Conservation (phyloP, 768 basidiomycete genomes). For the Calocybe cyanea region DNA sequence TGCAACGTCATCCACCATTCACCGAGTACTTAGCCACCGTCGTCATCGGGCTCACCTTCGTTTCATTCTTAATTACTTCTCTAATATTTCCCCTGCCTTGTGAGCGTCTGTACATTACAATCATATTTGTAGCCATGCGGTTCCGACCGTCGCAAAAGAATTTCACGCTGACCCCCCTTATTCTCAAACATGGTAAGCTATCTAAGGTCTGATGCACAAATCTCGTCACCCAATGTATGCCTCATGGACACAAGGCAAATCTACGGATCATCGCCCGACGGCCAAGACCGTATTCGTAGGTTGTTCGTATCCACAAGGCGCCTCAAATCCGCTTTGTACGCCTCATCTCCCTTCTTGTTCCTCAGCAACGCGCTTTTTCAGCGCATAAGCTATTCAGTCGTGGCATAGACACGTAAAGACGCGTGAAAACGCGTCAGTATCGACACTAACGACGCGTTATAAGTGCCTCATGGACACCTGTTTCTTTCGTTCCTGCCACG, state of each 20-base stretch:
- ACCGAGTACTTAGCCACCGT: too few relatives aligned
- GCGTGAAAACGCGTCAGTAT: conserved; percentile 44
- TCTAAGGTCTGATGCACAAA: neutral
- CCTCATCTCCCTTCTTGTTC: conserved; percentile 1
- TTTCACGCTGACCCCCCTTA: conserved; percentile 1
- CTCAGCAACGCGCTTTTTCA: conserved; percentile 9
- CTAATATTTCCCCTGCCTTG: conserved; percentile 1
- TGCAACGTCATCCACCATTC: conserved; percentile 1
- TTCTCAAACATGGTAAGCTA: neutral
- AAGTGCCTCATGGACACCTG: conserved; percentile 14
- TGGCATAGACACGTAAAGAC: conserved; percentile 30
- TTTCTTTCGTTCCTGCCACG: conserved; percentile 15
- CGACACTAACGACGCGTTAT: conserved; percentile 13
- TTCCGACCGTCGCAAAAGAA: conserved; percentile 1
- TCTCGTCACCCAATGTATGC: conserved; percentile 9
- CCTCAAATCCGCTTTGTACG: conserved; percentile 4
- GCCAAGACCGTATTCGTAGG: conserved; percentile 22
- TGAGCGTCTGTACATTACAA: neutral
- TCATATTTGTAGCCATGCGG: conserved; percentile 1
- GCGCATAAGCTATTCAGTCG: conserved; percentile 2
- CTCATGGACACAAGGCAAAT: conserved; percentile 23
- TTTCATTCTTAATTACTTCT: neutral
- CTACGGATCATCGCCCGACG: conserved; percentile 32
- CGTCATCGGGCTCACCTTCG: neutral
- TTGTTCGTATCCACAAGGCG: neutral